Percentiles rank a stretch among this genome's conserved stretches.
phyloP scores from a whole-genome alignment of 805 yeast species.

The Priceomyces melissophilus region DNA sequence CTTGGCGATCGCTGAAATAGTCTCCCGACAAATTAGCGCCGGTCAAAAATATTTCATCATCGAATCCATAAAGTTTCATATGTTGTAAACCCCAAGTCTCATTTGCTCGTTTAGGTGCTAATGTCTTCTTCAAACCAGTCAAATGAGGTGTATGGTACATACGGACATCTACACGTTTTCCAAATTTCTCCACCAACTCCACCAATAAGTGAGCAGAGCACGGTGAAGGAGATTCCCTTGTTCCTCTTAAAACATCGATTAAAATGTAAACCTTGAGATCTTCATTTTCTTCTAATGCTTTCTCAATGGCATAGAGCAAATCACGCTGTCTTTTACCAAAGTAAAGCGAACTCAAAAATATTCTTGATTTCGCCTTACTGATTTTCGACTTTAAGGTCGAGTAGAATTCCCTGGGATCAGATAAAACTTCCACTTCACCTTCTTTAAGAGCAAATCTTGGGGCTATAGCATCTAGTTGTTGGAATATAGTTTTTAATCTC shows the following conservation, averaged over 20 bases:
- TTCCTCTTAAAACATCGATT: constrained; percentile 86
- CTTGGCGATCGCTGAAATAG: constrained; percentile 93
- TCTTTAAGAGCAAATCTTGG: constrained; percentile 62
- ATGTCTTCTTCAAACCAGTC: constrained; percentile 56
- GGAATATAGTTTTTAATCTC: constrained; percentile 38
- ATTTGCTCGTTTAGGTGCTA: constrained; percentile 80
- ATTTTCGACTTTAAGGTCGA: constrained; percentile 60
- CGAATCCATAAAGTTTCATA: constrained; percentile 95
- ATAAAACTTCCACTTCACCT: constrained; percentile 58
- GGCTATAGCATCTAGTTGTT: constrained; percentile 58
- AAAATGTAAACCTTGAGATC: constrained; percentile 67
- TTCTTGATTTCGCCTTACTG: constrained; percentile 52
- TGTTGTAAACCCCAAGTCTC: constrained; percentile 95
- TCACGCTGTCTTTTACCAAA: constrained; percentile 82
- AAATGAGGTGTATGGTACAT: constrained; percentile 89
- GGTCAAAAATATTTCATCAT: constrained; percentile 77
- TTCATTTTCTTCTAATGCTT: constrained; percentile 58
- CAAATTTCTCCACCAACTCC: constrained; percentile 60
- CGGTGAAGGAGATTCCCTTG: constrained; percentile 79
- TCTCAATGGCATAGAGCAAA: constrained; percentile 56
- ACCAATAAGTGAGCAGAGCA: constrained; percentile 77
- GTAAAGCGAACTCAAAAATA: constrained; percentile 83
- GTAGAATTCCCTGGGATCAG: constrained; percentile 74
- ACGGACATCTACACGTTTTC: constrained; percentile 71
- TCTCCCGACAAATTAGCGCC: constrained; percentile 93